Evolutionary conservation across 2,329 filamentous ascomycete species (phyloP).

Genomic region (Sporothrix phasma): DNA sequence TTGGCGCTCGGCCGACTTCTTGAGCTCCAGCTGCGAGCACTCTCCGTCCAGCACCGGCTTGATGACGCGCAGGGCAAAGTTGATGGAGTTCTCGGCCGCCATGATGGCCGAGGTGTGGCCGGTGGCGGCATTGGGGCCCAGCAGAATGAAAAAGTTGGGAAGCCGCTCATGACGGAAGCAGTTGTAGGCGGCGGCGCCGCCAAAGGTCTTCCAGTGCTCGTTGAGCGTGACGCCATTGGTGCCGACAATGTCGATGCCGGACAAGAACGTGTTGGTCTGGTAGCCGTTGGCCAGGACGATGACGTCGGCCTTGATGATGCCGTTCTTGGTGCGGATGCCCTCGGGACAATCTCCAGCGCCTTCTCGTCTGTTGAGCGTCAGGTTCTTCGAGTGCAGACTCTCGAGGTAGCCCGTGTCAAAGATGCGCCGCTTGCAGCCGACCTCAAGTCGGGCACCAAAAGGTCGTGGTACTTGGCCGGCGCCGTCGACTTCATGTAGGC

Average conservation of each 20-base stretch:
- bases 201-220: not conserved
- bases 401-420: not conserved
- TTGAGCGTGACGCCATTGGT: not conserved
- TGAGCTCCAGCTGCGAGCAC: not conserved
- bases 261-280: not conserved
- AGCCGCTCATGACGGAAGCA: not conserved
- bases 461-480: not conserved
- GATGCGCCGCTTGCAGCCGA: constrained; percentile 1
- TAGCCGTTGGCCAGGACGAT: not conserved
- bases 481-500: not conserved
- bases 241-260: not conserved
- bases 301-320: not conserved
- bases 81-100: not conserved
- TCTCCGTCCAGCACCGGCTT: not conserved
- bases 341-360: not conserved
- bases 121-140: not conserved
- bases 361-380: not conserved
- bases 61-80: not conserved
- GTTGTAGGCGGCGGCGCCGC: not conserved
- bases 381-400: not conserved
- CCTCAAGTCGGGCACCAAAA: not conserved
- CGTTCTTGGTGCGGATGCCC: not conserved
- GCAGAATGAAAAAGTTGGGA: not conserved
- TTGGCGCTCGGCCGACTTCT: not conserved
- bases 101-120: not conserved